Evolutionary conservation across 768 basidiomycete genomes (phyloP), one percentile per base, ranked within the genome.

Genomic region (Amanita subjunquillea): DNA sequence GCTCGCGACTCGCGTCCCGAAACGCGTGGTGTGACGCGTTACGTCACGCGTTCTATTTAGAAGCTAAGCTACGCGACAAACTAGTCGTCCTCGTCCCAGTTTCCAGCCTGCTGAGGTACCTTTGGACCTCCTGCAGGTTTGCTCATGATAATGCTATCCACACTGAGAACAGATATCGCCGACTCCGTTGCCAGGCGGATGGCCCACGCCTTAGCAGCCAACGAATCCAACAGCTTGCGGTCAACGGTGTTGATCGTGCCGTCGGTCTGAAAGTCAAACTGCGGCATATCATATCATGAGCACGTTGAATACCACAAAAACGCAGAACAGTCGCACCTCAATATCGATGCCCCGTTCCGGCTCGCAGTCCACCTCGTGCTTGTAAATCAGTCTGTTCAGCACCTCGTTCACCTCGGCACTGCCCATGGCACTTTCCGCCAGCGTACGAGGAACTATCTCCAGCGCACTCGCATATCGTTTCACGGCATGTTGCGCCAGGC

Each of bases 111-210:
- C 62, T 92, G 88, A 50, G 89, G 89, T 46, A 91, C 73, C 65
- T 90, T 91, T 45, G 88, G 89, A 46, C 89, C 88, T 29, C 89
- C 88, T 0, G 89, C 87, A n/a, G 87, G 87, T 63, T 91, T 91
- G 71, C 87, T 90, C 82, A 94, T 92, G 72, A 97, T 96, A 65
- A 98, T 97, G 62, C 89, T 91, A 69, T 99, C 96, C 6, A 99
- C 96, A 56, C 86, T 87, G 51, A 99, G 79, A 29, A 96, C 89
- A 0, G 90, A 85, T 38, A 88, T 77, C 1, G 93, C 92, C 15
- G 92, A 91, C 63, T 96, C 92, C 0, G 91, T 91, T 13, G 86
- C 93, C n/a, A 93, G 78, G 54, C 79, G 76, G 59, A 96, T 80
- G 1, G 91, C 91, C 91, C 92, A 95, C 4, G 83, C 72, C 66